Percentiles rank a stretch among this genome's conserved stretches.
Evolutionary conservation across 106 monocot genomes (phyloP).

Genomic region (Agapanthus africanus): DNA sequence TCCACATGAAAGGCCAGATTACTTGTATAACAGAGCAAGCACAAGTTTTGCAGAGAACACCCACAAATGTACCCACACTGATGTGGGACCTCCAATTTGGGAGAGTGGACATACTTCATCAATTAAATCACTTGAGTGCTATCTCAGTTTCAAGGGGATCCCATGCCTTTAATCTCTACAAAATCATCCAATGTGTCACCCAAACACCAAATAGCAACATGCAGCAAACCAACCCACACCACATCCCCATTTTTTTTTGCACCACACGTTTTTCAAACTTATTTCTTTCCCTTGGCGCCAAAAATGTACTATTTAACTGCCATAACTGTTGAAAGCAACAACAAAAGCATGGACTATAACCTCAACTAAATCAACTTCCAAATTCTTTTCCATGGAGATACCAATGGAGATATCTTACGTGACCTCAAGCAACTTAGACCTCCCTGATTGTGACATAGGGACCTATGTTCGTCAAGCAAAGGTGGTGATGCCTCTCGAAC

Average conservation of each 20-base stretch:
- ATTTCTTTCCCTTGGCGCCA: not conserved
- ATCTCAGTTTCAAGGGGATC: not conserved
- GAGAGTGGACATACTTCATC: not conserved
- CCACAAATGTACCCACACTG: conserved; percentile 1
- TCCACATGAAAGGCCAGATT: too few species aligned
- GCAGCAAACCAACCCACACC: not conserved
- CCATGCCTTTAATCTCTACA: not conserved
- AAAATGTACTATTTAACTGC: not conserved
- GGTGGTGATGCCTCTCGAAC: conserved; percentile 37
- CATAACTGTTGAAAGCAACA: not conserved
- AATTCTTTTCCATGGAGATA: not conserved
- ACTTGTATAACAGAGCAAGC: too few species aligned
- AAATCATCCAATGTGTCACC: not conserved
- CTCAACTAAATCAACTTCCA: not conserved
- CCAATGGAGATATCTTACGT: conserved; percentile 16
- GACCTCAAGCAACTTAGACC: conserved; percentile 1
- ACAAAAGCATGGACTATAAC: not conserved
- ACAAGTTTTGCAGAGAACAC: too few species aligned
- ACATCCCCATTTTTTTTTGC: not conserved
- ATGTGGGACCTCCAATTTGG: not conserved
- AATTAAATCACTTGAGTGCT: not conserved
- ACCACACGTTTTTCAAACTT: not conserved
- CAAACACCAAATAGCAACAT: not conserved
- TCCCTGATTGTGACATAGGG: not conserved
- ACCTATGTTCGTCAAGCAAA: conserved; percentile 16